Base-by-base conservation (phyloP, 192 early-diverging fungal species). In the Backusella morwellensis region DNA sequence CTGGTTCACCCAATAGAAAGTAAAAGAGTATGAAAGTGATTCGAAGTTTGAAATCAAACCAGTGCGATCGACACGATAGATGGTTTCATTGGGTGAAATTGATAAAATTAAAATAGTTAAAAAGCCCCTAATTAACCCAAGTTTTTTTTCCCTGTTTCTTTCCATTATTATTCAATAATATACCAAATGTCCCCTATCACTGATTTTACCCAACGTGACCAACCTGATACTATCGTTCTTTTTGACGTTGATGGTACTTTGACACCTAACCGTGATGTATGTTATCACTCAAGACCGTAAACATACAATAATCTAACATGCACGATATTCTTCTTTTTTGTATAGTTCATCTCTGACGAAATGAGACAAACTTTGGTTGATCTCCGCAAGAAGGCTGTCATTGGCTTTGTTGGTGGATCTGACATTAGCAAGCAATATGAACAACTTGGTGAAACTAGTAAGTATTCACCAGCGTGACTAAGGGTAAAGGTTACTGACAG, bases 211-310 rank as follows among this genome's bases (percentile, higher is more conserved):
- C 85, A 90, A 78, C 91, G 92, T 78, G 84, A 89, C 67, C 84
- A 87, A 35, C 93, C 97, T 41, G 88, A 93, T 81, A 96, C 92
- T 80, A 87, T 98, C 78, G 91, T 92, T 56, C 91, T 98, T 40
- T 98, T 98, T 79, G 96, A 99, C 86, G 97, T 99, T 54, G 98
- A 99, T 82, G 98, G 97, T 66, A 98, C 98, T 14, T 83, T 99
- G 70, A 97, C 96, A 11, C 97, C 97, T 44, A 97, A 97, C 44
- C 95, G 98, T 83, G 86, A 91, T 84, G 96, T 97, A 87, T 84
- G 84, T 44, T 14, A 26, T 72, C 11, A 78, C 41, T 52, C 38
- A 40, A 40, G 2, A 32, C 12, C 6, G 6, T 63, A 41, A 32
- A 29, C 15, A 72, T 12, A 32, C 50, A 71, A 66, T 26, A 54